Evolutionary conservation across 257 asterid species (phyloP).

Genomic region (Lycium barbarum): DNA sequence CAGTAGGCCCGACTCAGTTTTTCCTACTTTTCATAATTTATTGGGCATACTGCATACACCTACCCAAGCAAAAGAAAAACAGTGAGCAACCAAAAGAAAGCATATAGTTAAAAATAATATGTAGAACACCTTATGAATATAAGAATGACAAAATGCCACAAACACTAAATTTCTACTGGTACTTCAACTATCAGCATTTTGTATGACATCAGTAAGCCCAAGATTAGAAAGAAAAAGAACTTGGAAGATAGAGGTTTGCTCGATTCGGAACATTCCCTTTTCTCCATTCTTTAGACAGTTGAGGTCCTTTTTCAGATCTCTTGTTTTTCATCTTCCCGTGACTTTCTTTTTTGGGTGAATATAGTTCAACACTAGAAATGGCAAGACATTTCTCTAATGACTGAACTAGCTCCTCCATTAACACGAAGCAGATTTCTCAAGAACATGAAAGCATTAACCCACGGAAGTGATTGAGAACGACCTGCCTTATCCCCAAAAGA

Average conservation of each 20-base stretch:
- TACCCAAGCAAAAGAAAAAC: slow-evolving; percentile 1
- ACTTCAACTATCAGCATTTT: not conserved
- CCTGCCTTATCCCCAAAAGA: not conserved
- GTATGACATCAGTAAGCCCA: not conserved
- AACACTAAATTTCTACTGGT: not conserved
- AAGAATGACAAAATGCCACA: not conserved
- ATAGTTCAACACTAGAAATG: not conserved
- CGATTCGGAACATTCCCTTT: not conserved
- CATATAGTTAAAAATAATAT: not conserved
- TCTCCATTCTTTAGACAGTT: not conserved
- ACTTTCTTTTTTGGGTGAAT: not conserved
- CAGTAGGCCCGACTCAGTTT: not conserved
- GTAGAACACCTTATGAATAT: not conserved
- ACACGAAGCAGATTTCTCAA: not conserved
- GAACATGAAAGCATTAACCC: not conserved
- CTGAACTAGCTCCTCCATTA: not conserved
- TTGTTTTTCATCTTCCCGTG: not conserved
- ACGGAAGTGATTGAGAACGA: not conserved
- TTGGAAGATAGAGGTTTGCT: not conserved
- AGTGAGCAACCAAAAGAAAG: not conserved
- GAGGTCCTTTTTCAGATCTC: not conserved
- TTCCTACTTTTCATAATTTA: not conserved
- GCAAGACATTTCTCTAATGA: not conserved
- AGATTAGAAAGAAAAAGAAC: not conserved
- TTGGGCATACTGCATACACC: not conserved